These are phyloP conservation scores for Lasiodiplodia sp. DNA, from an alignment of 2,329 filamentous ascomycete genomes.

Conservation along the genomic window DNA sequence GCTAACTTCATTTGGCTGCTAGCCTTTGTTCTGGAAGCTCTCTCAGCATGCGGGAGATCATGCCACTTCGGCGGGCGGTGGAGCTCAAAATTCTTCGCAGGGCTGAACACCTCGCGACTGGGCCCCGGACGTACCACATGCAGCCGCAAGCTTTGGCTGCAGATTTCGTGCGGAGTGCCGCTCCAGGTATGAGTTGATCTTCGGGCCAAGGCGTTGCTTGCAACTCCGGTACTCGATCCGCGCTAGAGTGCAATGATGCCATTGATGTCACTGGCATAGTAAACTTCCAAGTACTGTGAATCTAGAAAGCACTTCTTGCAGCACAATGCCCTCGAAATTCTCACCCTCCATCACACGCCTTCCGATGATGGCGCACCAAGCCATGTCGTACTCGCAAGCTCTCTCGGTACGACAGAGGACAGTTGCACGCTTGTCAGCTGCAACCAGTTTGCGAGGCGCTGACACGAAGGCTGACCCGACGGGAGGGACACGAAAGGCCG, in stretches of 20 bases:
- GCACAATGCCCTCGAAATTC: not conserved
- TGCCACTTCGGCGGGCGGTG: conserved; percentile 2
- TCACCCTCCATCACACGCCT: conserved; percentile 2
- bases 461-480: not conserved
- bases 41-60: conserved; percentile 2
- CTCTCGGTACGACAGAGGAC: conserved; percentile 7
- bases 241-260: conserved; percentile 7
- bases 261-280: conserved; percentile 7
- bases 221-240: not conserved
- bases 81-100: conserved; percentile 12
- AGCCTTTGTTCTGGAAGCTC: conserved; percentile 22
- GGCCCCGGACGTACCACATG: not conserved
- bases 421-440: not conserved
- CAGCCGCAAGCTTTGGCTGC: not conserved
- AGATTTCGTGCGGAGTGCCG: no score
- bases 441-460: not conserved
- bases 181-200: not conserved
- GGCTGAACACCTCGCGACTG: not conserved
- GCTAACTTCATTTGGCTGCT: conserved; percentile 17
- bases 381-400: conserved; percentile 17
- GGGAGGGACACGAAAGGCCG: conserved; percentile 26
- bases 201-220: conserved; percentile 8
- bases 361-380: conserved; percentile 2
- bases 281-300: not conserved
- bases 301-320: not conserved